Evolutionary conservation across 495 filamentous ascomycete genomes (phyloP), one percentile per base, ranked within the genome.

Genomic region (Penicillium tannophilum): DNA sequence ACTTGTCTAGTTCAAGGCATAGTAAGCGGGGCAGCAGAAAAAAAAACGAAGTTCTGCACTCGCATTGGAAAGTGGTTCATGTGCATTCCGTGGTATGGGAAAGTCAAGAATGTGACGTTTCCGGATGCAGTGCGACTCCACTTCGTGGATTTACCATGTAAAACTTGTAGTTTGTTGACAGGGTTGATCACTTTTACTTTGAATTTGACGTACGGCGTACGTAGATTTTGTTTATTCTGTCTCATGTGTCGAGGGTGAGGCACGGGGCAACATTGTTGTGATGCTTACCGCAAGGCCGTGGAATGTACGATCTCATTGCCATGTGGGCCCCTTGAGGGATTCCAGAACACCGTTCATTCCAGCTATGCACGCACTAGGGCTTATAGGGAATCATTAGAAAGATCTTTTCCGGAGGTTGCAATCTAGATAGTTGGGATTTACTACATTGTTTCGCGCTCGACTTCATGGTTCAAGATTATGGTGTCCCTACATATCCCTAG

Each of bases 241-340:
- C 20, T 54, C 39, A 36, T 36, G 9, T 44, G 35, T 44, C 39
- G 39, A 41, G 52, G 35, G 39, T 31, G 52, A 54, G 39, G 52
- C 52, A 54, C 52, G 36, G 36, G 52, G 52, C 46, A 54, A 23
- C 52, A 54, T 54, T 54, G 52, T 54, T 54, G 23, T 49, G 56
- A 59, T 59, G 49, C 24, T 36, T 39, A 19, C 36, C 50, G 56
- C 56, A 59, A 59, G 56, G 56, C 56, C 56, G 30, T 46, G 56
- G 43, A 46, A 47, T 51, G 39, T 53, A 28, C 19, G 30, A 45
- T 44, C 24, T 28, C 35, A 35, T 52, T 35, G 49, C 62, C 62
- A 64, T 64, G 62, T 64, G 62, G 62, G 54, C 50, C 58, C 46
- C 28, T 46, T 30, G 30, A 46, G 42, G 54, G 54, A 58, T 64